Conservation (phyloP, 2,329 filamentous ascomycete genomes). For the Pseudocercospora fijiensis region DNA sequence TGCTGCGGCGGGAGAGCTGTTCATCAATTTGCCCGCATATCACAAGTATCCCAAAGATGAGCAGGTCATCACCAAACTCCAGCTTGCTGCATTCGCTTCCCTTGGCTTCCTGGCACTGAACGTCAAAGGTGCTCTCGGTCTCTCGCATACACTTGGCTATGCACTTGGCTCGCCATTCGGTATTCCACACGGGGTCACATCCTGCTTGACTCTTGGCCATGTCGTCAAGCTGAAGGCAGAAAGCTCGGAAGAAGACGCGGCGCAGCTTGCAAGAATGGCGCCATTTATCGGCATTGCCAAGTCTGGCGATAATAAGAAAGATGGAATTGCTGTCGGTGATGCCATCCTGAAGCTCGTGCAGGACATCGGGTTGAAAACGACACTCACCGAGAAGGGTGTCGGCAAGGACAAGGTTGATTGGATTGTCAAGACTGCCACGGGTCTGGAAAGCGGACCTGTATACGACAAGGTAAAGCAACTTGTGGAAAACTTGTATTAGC, state of each 20-base stretch:
- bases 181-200: conserved; percentile 59
- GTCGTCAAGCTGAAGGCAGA: conserved; percentile 55
- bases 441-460: conserved; percentile 43
- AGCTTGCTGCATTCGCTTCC: conserved; percentile 54
- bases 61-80: conserved; percentile 52
- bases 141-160: conserved; percentile 47
- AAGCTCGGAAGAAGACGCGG: conserved; percentile 45
- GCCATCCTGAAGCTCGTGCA: conserved; percentile 47
- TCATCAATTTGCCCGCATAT: conserved; percentile 50
- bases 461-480: conserved; percentile 47
- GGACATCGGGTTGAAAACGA: conserved; percentile 46
- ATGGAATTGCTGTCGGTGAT: conserved; percentile 48
- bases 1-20: conserved; percentile 49
- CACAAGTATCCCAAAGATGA: conserved; percentile 48
- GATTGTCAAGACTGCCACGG: conserved; percentile 48
- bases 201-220: conserved; percentile 55
- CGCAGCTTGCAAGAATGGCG: conserved; percentile 47
- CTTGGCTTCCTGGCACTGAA: conserved; percentile 54
- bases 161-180: conserved; percentile 56
- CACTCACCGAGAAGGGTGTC: conserved; percentile 49
- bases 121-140: conserved; percentile 51
- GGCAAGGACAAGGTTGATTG: conserved; percentile 44
- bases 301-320: conserved; percentile 44
- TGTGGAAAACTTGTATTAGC: conserved; percentile 46
- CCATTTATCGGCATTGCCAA: conserved; percentile 45